Evolutionary conservation across 192 early-diverging fungal genomes (phyloP).

Genomic region (Gaertneriomyces sp.): DNA sequence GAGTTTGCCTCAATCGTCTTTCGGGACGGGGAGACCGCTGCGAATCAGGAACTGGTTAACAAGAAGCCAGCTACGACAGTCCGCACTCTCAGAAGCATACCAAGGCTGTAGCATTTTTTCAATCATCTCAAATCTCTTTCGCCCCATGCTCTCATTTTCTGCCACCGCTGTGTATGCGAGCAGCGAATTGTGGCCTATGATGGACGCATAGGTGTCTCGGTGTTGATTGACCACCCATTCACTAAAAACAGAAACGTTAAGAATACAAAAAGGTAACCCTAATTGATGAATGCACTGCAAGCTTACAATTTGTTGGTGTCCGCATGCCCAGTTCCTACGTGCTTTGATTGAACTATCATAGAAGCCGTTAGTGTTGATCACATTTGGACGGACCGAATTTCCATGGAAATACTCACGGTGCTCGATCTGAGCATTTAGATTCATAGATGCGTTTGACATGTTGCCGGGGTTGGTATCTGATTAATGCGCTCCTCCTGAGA

Average conservation of each 20-base stretch:
- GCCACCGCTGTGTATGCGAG: conserved; percentile 78
- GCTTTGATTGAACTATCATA: conserved; percentile 71
- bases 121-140: conserved; percentile 69
- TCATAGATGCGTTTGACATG: conserved; percentile 43
- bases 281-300: too few relatives aligned
- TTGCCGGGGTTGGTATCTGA: neutral
- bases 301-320: conserved; percentile 85
- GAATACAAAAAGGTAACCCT: neutral
- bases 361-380: neutral
- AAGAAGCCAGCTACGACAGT: neutral
- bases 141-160: conserved; percentile 77
- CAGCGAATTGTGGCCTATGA: conserved; percentile 74
- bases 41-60: neutral
- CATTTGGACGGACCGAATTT: neutral
- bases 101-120: conserved; percentile 48
- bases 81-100: conserved; percentile 1
- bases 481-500: neutral
- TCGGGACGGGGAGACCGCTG: conserved; percentile 11
- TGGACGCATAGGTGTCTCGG: conserved; percentile 75
- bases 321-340: conserved; percentile 86
- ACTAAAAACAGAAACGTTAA: conserved; percentile 39
- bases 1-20: conserved; percentile 1
- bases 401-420: conserved; percentile 52
- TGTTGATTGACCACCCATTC: conserved; percentile 86
- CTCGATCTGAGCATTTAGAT: conserved; percentile 75